These are phyloP conservation scores for Pythium aristosporum DNA, from an alignment of 352 stramenopile genomes.

Conservation along the genomic window DNA sequence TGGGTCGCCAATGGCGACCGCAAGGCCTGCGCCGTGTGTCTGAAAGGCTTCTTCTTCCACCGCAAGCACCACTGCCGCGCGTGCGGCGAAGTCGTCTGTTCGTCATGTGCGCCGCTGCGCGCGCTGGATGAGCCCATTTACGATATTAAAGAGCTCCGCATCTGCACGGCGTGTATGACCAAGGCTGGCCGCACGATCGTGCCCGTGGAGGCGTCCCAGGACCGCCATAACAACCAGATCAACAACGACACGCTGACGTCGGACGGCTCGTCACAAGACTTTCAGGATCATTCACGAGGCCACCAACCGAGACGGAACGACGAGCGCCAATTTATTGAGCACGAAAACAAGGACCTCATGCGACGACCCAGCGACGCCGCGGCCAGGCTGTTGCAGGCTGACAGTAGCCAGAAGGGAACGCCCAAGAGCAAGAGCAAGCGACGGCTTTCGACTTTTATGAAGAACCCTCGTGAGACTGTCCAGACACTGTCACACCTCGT, in stretches of 20 bases:
- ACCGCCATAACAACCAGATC: slow-evolving; percentile 16
- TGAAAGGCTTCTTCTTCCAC: slow-evolving; percentile 72
- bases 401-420: slow-evolving; percentile 18
- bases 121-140: slow-evolving; percentile 71
- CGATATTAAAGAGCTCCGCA: slow-evolving; percentile 61
- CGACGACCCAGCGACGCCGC: slow-evolving; percentile 38
- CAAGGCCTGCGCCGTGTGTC: slow-evolving; percentile 69
- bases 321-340: slow-evolving; percentile 60
- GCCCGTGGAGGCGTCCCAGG: slow-evolving; percentile 9
- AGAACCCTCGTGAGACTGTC: slow-evolving; percentile 49
- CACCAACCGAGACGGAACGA: slow-evolving; percentile 45
- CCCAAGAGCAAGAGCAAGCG: slow-evolving; percentile 19
- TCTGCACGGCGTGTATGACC: slow-evolving; percentile 59
- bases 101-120: slow-evolving; percentile 51
- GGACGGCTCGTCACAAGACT: slow-evolving; percentile 55
- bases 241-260: slow-evolving; percentile 43
- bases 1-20: slow-evolving; percentile 74
- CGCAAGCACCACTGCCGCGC: slow-evolving; percentile 86
- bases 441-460: slow-evolving; percentile 35
- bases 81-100: slow-evolving; percentile 82
- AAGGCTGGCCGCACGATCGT: slow-evolving; percentile 25
- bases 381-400: slow-evolving; percentile 22
- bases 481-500: slow-evolving; percentile 57
- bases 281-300: slow-evolving; percentile 32
- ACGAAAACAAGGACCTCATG: slow-evolving; percentile 47